A percentile compares a stretch with the other conserved stretches of the same genome.
phyloP scores from a whole-genome alignment of 2,329 filamentous ascomycete genomes.

The Botryotinia globosa region DNA sequence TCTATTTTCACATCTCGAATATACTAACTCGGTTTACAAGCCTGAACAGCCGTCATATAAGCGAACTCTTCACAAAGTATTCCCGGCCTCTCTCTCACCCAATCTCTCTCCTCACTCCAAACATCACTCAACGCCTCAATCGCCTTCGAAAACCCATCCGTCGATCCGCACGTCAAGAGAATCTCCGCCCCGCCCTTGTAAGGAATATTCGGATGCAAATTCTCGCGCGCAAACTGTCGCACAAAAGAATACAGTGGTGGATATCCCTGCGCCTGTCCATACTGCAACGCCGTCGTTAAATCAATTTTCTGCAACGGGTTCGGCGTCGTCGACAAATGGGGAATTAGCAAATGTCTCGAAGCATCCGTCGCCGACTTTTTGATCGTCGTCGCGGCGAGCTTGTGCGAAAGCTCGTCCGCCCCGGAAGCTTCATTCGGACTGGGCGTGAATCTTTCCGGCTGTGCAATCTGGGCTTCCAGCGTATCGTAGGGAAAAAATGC shows the following conservation, averaged over 20 bases:
- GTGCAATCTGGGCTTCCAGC: constrained; percentile 76
- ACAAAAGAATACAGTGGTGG: constrained; percentile 75
- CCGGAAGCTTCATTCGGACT: constrained; percentile 52
- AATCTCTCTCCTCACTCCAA: constrained; percentile 69
- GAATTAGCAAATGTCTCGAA: constrained; percentile 61
- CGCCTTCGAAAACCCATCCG: constrained; percentile 79
- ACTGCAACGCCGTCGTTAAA: constrained; percentile 78
- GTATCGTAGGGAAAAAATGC: constrained; percentile 89
- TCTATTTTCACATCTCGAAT: too few species aligned
- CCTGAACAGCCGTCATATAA: constrained; percentile 73
- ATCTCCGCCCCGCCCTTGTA: constrained; percentile 76
- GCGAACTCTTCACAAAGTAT: constrained; percentile 77
- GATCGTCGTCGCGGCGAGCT: constrained; percentile 39
- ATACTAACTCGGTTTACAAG: constrained; percentile 50
- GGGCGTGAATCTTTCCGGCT: constrained; percentile 70
- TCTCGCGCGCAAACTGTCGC: constrained; percentile 70
- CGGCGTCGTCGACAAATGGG: constrained; percentile 58
- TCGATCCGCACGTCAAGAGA: constrained; percentile 75
- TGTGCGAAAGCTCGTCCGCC: constrained; percentile 35
- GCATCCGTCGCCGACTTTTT: constrained; percentile 31
- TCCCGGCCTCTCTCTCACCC: constrained; percentile 67
- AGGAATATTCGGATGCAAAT: constrained; percentile 77
- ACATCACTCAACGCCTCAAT: constrained; percentile 72
- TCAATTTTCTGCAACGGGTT: constrained; percentile 72
- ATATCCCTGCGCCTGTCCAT: constrained; percentile 79